Conservation (phyloP, 345 rosid genomes). For the Clausena lansium region DNA sequence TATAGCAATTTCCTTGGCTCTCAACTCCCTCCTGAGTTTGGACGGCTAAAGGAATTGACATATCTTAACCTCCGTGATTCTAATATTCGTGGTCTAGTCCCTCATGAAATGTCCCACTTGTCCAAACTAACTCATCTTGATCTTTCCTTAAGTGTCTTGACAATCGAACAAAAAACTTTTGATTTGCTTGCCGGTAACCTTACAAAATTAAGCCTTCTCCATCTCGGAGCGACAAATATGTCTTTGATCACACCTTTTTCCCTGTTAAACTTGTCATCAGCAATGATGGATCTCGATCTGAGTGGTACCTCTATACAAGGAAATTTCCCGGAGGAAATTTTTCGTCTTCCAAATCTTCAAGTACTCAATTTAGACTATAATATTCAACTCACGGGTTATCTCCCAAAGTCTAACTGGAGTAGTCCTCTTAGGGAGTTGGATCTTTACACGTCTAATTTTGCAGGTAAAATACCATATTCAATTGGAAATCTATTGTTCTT, state of each 20-base stretch:
- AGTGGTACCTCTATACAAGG: neutral
- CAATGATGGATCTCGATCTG: constrained; percentile 12
- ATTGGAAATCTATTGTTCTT: neutral
- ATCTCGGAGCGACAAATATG: neutral
- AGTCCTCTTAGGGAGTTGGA: neutral
- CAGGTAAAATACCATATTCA: neutral
- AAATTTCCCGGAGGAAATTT: constrained; percentile 14
- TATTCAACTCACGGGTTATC: neutral
- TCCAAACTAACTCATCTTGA: too few species aligned
- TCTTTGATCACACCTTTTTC: neutral
- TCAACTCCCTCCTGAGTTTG: too few species aligned
- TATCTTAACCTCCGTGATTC: too few species aligned
- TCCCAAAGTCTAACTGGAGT: neutral
- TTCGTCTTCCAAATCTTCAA: neutral
- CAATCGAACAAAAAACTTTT: neutral
- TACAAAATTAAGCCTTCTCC: constrained; percentile 1
- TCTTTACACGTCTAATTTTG: neutral
- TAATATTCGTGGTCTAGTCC: too few species aligned
- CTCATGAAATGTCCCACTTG: too few species aligned
- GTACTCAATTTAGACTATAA: accelerated
- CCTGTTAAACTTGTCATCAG: constrained; percentile 12
- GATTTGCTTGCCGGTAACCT: constrained; percentile 8
- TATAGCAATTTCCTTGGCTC: too few species aligned
- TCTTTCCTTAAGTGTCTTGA: too few species aligned
- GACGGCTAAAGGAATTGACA: too few species aligned